phyloP scores from a whole-genome alignment of 768 basidiomycete genomes.

The Symmetrospora coprosmae region DNA sequence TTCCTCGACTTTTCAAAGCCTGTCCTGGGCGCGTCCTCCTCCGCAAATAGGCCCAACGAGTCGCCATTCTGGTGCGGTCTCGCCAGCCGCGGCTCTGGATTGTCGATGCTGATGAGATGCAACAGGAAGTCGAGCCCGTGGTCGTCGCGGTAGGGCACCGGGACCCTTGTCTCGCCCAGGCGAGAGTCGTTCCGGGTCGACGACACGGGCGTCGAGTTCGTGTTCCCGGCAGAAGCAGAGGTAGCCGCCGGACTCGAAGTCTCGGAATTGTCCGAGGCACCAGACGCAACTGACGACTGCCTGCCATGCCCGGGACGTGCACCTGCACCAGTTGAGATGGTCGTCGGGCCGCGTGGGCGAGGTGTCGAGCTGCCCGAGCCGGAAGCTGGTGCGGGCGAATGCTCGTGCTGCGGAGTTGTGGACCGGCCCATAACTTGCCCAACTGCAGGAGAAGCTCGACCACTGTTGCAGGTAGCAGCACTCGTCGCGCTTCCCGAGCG shows the following conservation, averaged over 20 bases:
- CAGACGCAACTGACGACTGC: conserved; percentile 27
- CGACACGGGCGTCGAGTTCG: conserved; percentile 15
- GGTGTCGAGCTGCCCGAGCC: conserved; percentile 1
- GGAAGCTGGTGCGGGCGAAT: conserved; percentile 24
- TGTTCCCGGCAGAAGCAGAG: conserved; percentile 1
- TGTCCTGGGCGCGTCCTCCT: too few species aligned
- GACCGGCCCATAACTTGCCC: not conserved
- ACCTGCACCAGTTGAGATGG: too few species aligned
- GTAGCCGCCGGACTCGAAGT: not conserved
- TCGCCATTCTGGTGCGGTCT: too few species aligned
- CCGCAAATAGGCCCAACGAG: too few species aligned
- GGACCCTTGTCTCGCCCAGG: not conserved
- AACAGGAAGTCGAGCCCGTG: conserved; percentile 12
- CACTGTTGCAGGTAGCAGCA: not conserved
- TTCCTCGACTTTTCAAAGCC: too few species aligned
- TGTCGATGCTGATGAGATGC: not conserved
- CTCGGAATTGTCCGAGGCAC: conserved; percentile 6
- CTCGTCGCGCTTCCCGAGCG: conserved; percentile 8
- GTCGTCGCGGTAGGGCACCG: conserved; percentile 17
- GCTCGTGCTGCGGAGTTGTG: not conserved
- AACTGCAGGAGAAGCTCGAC: conserved; percentile 11
- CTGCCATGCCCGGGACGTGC: conserved; percentile 25
- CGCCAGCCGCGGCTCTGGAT: not conserved
- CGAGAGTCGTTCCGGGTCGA: conserved; percentile 13
- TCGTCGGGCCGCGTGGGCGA: not conserved